Percentiles rank a stretch among this genome's conserved stretches.
Conservation (phyloP, 2,329 filamentous ascomycete species). For the Trichoderma simmonsii region DNA sequence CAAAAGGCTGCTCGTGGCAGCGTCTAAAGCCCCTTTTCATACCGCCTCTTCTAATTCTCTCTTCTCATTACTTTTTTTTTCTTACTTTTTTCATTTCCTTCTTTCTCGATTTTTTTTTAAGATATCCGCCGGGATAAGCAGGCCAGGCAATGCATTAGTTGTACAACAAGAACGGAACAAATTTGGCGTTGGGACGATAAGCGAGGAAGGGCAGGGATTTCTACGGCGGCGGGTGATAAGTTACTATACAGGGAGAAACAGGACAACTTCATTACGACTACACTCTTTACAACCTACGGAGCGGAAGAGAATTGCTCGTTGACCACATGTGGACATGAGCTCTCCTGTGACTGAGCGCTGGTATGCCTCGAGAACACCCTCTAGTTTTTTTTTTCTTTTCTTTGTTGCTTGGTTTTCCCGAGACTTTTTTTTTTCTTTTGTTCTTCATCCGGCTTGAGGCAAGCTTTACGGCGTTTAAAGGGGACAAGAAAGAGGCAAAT, state of each 20-base stretch:
- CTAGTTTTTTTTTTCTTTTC: not conserved
- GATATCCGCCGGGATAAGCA: constrained; percentile 14
- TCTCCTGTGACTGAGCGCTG: not conserved
- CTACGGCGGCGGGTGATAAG: not conserved
- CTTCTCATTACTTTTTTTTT: not conserved
- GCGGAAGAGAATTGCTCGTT: not conserved
- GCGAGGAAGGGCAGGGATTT: not conserved
- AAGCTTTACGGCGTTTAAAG: constrained; percentile 6
- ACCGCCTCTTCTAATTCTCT: not conserved
- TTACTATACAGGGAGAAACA: not conserved
- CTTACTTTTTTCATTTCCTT: not conserved
- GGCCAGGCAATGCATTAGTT: constrained; percentile 18
- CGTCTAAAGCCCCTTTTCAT: constrained; percentile 22
- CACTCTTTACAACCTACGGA: not conserved
- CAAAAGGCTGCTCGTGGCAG: constrained; percentile 45
- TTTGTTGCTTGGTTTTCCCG: not conserved
- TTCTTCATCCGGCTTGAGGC: not conserved
- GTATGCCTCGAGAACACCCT: not conserved
- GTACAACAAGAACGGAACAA: constrained; percentile 12
- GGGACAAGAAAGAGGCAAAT: constrained; percentile 5
- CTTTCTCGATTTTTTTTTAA: not conserved
- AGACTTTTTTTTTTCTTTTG: not conserved
- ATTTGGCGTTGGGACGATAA: constrained; percentile 14
- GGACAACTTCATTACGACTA: not conserved
- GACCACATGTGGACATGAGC: not conserved